Evolutionary conservation across 768 basidiomycete species (phyloP).

Genomic region (Suillus fuscotomentosus): DNA sequence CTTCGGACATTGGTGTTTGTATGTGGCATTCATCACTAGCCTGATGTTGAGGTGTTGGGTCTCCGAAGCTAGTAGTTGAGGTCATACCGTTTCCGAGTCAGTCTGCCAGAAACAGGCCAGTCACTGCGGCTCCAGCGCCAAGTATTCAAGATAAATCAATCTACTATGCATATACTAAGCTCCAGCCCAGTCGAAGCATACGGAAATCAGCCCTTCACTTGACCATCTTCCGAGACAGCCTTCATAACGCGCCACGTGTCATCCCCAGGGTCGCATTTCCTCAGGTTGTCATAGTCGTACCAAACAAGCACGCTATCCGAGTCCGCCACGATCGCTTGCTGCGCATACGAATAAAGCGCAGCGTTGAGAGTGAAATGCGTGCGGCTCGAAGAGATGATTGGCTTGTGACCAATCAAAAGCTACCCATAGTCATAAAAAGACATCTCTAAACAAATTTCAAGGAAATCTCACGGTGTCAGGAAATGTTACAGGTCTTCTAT

Average conservation of each 20-base stretch:
- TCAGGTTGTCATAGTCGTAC: constrained; percentile 72
- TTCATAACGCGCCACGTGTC: constrained; percentile 36
- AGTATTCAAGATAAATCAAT: background rate
- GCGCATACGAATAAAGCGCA: constrained; percentile 63
- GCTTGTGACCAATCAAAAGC: constrained; percentile 66
- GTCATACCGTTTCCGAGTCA: background rate
- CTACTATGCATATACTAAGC: background rate
- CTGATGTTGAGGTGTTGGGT: background rate
- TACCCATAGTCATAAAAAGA: constrained; percentile 23
- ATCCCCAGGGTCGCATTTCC: constrained; percentile 63
- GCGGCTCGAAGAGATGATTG: constrained; percentile 35
- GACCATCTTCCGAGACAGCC: background rate
- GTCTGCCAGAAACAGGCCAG: background rate
- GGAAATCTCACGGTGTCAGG: constrained; percentile 63
- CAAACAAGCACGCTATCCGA: constrained; percentile 68
- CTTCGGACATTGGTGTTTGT: background rate
- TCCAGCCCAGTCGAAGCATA: background rate
- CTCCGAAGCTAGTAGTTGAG: background rate
- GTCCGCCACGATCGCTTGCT: constrained; percentile 61
- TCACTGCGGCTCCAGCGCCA: background rate
- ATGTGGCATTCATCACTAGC: background rate
- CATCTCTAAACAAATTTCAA: constrained; percentile 1
- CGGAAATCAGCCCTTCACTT: background rate
- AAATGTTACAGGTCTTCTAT: constrained; percentile 68
- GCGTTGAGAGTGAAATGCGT: constrained; percentile 51